Conservation (phyloP, 1,139 yeast species). For the Nakaseomyces glabratus region DNA sequence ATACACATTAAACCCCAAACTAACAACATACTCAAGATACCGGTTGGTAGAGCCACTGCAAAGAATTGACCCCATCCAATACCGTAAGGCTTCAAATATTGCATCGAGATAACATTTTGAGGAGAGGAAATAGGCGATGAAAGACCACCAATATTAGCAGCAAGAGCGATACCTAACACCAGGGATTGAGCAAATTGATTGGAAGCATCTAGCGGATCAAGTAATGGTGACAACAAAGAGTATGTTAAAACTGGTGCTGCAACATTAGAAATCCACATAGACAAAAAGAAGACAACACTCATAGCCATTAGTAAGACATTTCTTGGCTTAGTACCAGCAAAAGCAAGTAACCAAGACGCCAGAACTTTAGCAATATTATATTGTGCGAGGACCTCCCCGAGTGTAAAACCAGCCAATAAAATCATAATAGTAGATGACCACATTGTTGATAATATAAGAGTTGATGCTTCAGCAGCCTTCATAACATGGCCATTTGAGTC, state of each 20-base stretch:
- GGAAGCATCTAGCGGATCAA: constrained; percentile 53
- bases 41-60: constrained; percentile 57
- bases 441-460: constrained; percentile 50
- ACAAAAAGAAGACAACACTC: constrained; percentile 58
- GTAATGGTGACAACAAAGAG: constrained; percentile 54
- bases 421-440: constrained; percentile 70
- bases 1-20: constrained; percentile 52
- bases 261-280: constrained; percentile 75
- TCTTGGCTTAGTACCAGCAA: constrained; percentile 61
- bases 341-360: constrained; percentile 54
- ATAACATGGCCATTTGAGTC: constrained; percentile 45
- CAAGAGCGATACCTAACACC: constrained; percentile 61
- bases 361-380: constrained; percentile 60
- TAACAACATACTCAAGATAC: constrained; percentile 43
- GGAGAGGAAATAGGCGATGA: constrained; percentile 77
- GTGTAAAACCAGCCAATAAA: constrained; percentile 61
- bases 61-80: constrained; percentile 72
- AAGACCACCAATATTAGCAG: constrained; percentile 71
- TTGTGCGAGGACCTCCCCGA: constrained; percentile 65
- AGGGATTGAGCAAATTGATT: constrained; percentile 56
- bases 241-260: constrained; percentile 72
- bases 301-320: constrained; percentile 53
- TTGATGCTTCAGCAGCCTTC: constrained; percentile 47
- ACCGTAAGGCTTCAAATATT: constrained; percentile 55
- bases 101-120: constrained; percentile 67